Evolutionary conservation across 2,329 filamentous ascomycete genomes (phyloP), one percentile per base, ranked within the genome.

Genomic region (Coniochaeta pulveracea): DNA sequence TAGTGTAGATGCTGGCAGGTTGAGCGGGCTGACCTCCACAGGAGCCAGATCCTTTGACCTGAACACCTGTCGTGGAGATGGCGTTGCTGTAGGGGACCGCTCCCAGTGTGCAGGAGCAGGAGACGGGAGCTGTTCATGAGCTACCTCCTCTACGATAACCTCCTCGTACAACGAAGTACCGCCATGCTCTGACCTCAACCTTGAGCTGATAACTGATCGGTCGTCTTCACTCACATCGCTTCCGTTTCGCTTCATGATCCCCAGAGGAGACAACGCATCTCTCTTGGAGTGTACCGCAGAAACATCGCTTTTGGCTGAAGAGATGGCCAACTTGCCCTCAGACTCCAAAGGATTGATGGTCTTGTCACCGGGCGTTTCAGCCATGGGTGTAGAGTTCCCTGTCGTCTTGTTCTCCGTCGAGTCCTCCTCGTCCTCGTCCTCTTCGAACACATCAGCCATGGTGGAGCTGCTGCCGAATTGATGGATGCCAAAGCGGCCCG

Each of bases 371-470:
- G 59, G 55, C 4, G 60, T 55, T 10, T 60, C 56, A 5, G 46
- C 47, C 12, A 50, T 45, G 29, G 48, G 50, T 18, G 47, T 48
- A 17, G 50, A 50, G 34, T 51, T 47, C 35, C 51, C 53, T 34
- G 26, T 48, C 18, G 43, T 57, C 37, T 44, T 57, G 43, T 58
- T 58, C 40, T 15, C 25, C 14, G 62, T 59, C 14, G 65, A 65
- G 10, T 75, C 67, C 3, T 19, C 61, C 2, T 66, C 60, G 3
- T 72, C 68, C 41, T 86, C 83, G 18, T 88, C 83, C 45, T 89
- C 84, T 49, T 91, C 84, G 42, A 89, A 91, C 1, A 91, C 84
- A 49, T 89, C 84, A 0, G 79, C 82, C 82, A 91, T 88, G 1
- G 79, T 79, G 0, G 79, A 76, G 43, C 72, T 74, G 51, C 76